These are phyloP conservation scores for Phaeosphaeriaceae sp. DNA, from an alignment of 2,329 filamentous ascomycete species.

Conservation along the genomic window DNA sequence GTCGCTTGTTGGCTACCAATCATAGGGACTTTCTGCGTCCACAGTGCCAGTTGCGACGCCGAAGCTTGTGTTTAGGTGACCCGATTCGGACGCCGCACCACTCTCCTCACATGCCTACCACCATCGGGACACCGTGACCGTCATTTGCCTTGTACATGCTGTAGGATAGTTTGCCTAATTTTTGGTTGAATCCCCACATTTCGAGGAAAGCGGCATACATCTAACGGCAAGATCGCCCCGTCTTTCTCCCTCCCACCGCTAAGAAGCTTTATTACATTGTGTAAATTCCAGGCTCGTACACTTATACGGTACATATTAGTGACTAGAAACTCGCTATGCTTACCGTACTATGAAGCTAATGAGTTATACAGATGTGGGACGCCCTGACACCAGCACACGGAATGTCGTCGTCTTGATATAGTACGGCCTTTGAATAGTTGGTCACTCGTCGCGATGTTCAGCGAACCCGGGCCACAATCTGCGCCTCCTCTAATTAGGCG, in stretches of 20 bases:
- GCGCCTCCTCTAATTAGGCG: background rate
- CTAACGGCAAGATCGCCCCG: conserved; percentile 4
- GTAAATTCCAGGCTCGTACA: background rate
- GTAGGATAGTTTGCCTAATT: background rate
- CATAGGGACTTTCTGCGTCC: background rate
- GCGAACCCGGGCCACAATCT: background rate
- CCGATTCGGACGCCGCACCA: conserved; percentile 1
- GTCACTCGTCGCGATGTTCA: background rate
- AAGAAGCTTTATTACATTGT: conserved; percentile 5
- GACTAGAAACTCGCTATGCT: background rate
- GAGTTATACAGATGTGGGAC: background rate
- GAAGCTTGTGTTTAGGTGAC: conserved; percentile 7
- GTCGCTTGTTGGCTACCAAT: background rate
- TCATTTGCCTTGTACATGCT: background rate
- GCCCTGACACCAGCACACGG: background rate
- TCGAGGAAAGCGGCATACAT: background rate
- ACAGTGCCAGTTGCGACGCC: conserved; percentile 11
- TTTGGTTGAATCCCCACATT: background rate
- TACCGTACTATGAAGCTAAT: background rate
- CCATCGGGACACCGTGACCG: conserved; percentile 14
- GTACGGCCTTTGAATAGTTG: background rate
- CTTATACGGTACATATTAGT: background rate
- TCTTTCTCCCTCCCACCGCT: background rate
- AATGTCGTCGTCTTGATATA: background rate
- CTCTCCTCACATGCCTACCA: no score